Conservation (phyloP, 208 protist species). For the Acanthamoeba royreba region DNA sequence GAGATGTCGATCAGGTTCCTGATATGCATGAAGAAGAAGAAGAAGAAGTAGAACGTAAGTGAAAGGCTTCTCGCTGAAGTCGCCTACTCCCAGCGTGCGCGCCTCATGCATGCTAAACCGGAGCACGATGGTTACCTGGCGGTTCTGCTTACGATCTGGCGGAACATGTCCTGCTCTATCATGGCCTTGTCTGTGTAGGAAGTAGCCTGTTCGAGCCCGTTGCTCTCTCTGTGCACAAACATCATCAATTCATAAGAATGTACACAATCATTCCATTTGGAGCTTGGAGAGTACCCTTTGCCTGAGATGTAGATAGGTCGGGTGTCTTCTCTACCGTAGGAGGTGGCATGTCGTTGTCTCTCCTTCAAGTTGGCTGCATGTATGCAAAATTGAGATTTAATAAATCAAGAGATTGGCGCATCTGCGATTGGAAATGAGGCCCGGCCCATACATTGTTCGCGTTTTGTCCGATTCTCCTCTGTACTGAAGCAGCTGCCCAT, state of each 20-base stretch:
- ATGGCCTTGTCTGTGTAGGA: neutral
- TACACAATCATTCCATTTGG: neutral
- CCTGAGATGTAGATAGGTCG: neutral
- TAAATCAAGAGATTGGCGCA: neutral
- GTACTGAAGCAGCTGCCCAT: neutral
- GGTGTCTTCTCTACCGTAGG: neutral
- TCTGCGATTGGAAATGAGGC: neutral
- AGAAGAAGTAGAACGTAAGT: neutral
- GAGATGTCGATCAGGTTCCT: neutral
- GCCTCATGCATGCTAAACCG: neutral
- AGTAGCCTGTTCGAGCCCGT: neutral
- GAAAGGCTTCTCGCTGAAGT: neutral
- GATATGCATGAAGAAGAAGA: no score
- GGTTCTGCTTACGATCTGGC: neutral
- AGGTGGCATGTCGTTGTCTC: neutral
- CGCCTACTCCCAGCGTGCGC: no score
- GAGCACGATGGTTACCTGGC: neutral
- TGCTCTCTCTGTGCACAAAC: neutral
- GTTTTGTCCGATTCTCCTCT: no score
- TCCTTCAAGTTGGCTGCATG: neutral
- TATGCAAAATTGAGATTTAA: neutral
- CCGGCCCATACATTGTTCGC: neutral
- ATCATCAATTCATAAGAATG: neutral
- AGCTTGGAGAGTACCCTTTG: neutral
- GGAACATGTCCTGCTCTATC: neutral